These are phyloP conservation scores for Verticillium albo-atrum DNA, from an alignment of 2,329 filamentous ascomycete genomes.

Conservation along the genomic window DNA sequence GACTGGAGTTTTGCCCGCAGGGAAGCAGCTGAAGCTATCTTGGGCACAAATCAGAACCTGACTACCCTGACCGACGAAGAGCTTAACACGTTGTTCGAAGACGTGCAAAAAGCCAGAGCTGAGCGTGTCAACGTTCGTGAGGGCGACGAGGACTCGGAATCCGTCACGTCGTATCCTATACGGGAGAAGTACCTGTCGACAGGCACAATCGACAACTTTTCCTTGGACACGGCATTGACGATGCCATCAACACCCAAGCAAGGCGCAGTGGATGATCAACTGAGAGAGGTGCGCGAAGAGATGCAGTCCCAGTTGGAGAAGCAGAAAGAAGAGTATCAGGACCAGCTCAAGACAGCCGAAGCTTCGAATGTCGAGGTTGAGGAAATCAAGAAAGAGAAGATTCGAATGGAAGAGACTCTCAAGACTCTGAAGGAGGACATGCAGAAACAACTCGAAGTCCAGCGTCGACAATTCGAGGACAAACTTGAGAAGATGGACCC, in stretches of 20 bases:
- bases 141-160: conserved; percentile 86
- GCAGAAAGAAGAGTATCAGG: conserved; percentile 78
- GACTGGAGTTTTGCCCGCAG: conserved; percentile 93
- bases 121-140: conserved; percentile 68
- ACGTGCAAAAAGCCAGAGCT: conserved; percentile 83
- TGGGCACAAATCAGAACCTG: conserved; percentile 90
- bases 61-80: conserved; percentile 89
- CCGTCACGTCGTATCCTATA: conserved; percentile 78
- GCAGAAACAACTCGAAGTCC: conserved; percentile 76
- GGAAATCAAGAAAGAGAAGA: conserved; percentile 78
- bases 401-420: conserved; percentile 78
- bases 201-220: conserved; percentile 93
- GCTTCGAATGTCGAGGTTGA: conserved; percentile 74
- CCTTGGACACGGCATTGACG: conserved; percentile 87
- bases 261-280: conserved; percentile 68
- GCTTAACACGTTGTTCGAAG: conserved; percentile 87
- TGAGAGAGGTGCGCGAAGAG: conserved; percentile 72
- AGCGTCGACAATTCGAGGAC: conserved; percentile 79
- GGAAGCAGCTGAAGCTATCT: conserved; percentile 86
- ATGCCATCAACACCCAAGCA: conserved; percentile 89
- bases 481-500: conserved; percentile 75
- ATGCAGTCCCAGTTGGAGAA: conserved; percentile 79
- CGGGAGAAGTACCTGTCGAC: conserved; percentile 95
- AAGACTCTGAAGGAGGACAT: conserved; percentile 79
- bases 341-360: conserved; percentile 71